These are phyloP conservation scores for Populus hybrid DNA, from an alignment of 441 rosid genomes.

Conservation along the genomic window DNA sequence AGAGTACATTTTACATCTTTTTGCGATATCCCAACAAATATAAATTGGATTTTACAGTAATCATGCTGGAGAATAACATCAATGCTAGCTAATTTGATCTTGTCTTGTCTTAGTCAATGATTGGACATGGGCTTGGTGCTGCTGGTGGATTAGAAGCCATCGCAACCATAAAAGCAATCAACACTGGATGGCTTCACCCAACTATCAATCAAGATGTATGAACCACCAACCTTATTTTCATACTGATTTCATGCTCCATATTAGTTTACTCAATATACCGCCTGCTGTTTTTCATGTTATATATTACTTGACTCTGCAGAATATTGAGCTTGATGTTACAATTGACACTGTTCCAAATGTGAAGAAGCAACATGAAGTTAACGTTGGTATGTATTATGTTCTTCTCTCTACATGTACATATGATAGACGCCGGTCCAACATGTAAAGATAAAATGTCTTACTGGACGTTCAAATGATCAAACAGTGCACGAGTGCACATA, in stretches of 20 bases:
- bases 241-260: background rate
- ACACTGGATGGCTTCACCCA: constrained; percentile 73
- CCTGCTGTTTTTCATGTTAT: background rate
- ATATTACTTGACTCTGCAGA: constrained; percentile 23
- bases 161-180: constrained; percentile 65
- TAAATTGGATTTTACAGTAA: background rate
- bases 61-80: background rate
- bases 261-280: background rate
- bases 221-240: background rate
- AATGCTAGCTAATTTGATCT: background rate
- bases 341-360: constrained; percentile 61
- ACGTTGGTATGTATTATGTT: constrained; percentile 47
- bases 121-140: constrained; percentile 68
- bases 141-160: constrained; percentile 70
- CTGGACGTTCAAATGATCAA: background rate
- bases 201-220: constrained; percentile 68
- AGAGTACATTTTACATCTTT: background rate
- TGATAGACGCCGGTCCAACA: background rate
- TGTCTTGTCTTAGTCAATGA: constrained; percentile 42
- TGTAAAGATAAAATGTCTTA: background rate
- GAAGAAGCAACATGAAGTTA: constrained; percentile 58
- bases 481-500: too few species aligned
- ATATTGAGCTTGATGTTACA: constrained; percentile 53
- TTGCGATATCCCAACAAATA: background rate
- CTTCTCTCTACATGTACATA: background rate